Evolutionary conservation across 805 yeast genomes (phyloP).

Genomic region (Ogataea glucozyma): DNA sequence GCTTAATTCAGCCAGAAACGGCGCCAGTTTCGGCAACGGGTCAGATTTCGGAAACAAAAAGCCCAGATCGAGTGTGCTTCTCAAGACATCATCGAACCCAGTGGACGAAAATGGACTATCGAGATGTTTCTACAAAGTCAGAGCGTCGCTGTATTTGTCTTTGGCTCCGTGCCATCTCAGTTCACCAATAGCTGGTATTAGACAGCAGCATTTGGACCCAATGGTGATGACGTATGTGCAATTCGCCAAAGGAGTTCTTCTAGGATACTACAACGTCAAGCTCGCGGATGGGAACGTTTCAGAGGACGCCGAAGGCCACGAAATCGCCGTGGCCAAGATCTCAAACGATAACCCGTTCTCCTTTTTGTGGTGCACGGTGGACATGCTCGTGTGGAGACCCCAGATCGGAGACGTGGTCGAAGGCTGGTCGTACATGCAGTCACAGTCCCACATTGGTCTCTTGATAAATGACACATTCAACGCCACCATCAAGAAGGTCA

Average conservation of each 20-base stretch:
- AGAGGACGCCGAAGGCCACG: constrained; percentile 41
- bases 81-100: constrained; percentile 21
- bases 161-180: constrained; percentile 79
- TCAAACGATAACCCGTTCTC: constrained; percentile 84
- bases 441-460: constrained; percentile 92
- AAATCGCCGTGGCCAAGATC: constrained; percentile 59
- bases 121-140: constrained; percentile 66
- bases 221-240: constrained; percentile 79
- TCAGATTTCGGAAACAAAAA: no score
- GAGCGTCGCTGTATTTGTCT: constrained; percentile 71
- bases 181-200: constrained; percentile 75
- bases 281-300: constrained; percentile 45
- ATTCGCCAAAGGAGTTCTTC: constrained; percentile 76
- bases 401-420: constrained; percentile 81
- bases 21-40: constrained; percentile 10
- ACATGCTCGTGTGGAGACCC: constrained; percentile 88
- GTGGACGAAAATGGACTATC: constrained; percentile 46
- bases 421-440: constrained; percentile 88
- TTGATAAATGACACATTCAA: constrained; percentile 91
- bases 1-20: not conserved
- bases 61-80: constrained; percentile 12
- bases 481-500: constrained; percentile 82
- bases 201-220: constrained; percentile 86
- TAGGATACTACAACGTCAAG: constrained; percentile 71
- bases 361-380: constrained; percentile 83